Evolutionary conservation across 208 protist genomes (phyloP), one percentile per base, ranked within the genome.

Genomic region (Wallacemonas collosoma): DNA sequence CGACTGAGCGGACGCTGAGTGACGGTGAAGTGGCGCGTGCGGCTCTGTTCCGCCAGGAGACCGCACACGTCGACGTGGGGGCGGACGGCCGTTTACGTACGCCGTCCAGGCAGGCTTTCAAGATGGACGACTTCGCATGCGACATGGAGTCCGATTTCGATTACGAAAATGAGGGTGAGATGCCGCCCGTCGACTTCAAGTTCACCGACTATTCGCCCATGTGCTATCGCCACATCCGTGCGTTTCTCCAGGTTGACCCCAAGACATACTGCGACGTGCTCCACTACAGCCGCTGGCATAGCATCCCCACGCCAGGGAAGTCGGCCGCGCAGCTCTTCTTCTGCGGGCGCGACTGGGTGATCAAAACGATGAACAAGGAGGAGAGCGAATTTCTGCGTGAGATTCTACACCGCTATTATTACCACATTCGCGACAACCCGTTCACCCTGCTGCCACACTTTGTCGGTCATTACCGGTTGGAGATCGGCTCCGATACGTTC

Each of bases 161-260:
- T 54, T 70, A 79, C 9, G 88, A 84, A 6, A 67, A 68, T 36
- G 75, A 83, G 48, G 78, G 67, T 1, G 80, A 81, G n/a, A 54
- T 43, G 48, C 76, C 73, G 11, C 72, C 48, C 7, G 80, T 86
- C 9, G 71, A 79, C 36, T 95, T 96, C 61, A 87, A 73, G 44
- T 95, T 96, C 72, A 93, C 84, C 8, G 91, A 96, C 65, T 98
- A 94, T 75, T 91, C 88, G n/a, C 94, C 94, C 5, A 95, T 97
- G 92, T 94, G 88, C 81, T 98, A 96, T 73, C 83, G 82, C 43
- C 88, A 96, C 67, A 89, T 98, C 38, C 88, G 94, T 7, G 90
- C 92, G 66, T 97, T 96, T 53, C 93, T 98, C 56, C 47, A 80
- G 47, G 83, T 97, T 45, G 85, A 95, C 58, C 69, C 89, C 39